Base-by-base conservation (phyloP, 2,329 filamentous ascomycete genomes). In the Geoglossum cookeanum region DNA sequence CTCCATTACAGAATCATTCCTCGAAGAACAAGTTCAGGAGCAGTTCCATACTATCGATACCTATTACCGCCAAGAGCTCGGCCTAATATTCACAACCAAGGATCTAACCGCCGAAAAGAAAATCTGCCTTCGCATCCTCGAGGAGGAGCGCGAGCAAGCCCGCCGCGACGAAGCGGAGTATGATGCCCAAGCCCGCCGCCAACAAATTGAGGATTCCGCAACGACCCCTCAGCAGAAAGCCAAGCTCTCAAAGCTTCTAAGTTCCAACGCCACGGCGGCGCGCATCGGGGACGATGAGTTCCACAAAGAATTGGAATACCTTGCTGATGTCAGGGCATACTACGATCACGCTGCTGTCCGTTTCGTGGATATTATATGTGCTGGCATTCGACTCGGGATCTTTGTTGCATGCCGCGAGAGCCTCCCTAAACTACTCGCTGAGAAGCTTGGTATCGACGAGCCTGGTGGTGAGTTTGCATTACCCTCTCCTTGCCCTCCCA, bases 331-430 rank as follows among this genome's bases (percentile, higher is more conserved):
- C 49, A 72, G 82, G 0, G 83, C 78, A 0, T 89, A 88, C 66
- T 89, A 89, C 64, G 74, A 78, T 52, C 76, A 83, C 3, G 83
- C 85, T 0, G 77, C 79, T 0, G 69, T 74, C 37, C 76, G 84
- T 1, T 84, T 87, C 62, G 73, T 80, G 0, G 84, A 89, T 32
- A 65, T 65, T 0, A 63, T 77, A 4, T 68, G 64, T 30, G 68
- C 33, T 8, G 37, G 22, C 15, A 27, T 58, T 9, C 30, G 13
- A 5, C 32, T 29, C 13, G 32, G 42, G 22, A 42, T 58, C 13
- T 58, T 58, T 37, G 15, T 35, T 3, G n/a, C n/a, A 3, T 44
- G 33, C 45, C 39, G 39, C n/a, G 42, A 15, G 3, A 45, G 8
- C 22, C 9, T 57, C 4, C 39, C 27, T 9, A 17, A 5, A 3